Percentiles rank a stretch among this genome's conserved stretches.
Conservation (phyloP, 169 alveolate genomes). For the Eimeria nieschulzi region DNA sequence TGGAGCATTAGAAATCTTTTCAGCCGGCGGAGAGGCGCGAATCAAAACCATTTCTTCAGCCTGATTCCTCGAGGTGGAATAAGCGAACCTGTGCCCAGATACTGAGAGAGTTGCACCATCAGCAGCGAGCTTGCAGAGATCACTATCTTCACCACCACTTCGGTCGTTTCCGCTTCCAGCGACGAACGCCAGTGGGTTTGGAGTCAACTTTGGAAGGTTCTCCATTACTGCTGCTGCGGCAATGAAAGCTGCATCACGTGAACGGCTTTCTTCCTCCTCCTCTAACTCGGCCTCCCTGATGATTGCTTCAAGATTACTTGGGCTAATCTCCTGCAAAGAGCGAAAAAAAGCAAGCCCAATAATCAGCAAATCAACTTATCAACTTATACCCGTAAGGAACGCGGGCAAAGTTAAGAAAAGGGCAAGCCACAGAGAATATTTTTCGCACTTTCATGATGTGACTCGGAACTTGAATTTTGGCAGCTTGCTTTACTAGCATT, state of each 20-base stretch:
- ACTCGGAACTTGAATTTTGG: conserved; percentile 14
- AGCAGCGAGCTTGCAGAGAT: neutral
- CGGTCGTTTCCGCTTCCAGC: neutral
- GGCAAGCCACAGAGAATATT: neutral
- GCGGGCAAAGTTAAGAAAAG: neutral
- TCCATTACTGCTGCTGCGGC: conserved; percentile 36
- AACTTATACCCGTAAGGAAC: neutral
- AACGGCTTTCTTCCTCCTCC: conserved; percentile 43
- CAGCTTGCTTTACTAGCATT: conserved; percentile 65
- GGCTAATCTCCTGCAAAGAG: neutral
- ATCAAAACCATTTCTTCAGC: neutral
- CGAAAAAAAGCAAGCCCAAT: neutral
- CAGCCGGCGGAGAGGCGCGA: neutral
- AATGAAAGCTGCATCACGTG: conserved; percentile 2
- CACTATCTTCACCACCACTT: neutral
- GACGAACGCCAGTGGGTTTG: neutral
- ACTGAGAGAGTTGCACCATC: neutral
- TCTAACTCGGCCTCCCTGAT: conserved; percentile 46
- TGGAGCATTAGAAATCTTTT: neutral
- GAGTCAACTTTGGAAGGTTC: neutral
- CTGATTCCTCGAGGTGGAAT: neutral
- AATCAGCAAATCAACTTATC: neutral
- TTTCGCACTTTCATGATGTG: neutral
- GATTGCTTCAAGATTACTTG: neutral
- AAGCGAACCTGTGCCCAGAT: neutral